Conservation (phyloP, 352 stramenopile species). For the Pythium sukuiense region DNA sequence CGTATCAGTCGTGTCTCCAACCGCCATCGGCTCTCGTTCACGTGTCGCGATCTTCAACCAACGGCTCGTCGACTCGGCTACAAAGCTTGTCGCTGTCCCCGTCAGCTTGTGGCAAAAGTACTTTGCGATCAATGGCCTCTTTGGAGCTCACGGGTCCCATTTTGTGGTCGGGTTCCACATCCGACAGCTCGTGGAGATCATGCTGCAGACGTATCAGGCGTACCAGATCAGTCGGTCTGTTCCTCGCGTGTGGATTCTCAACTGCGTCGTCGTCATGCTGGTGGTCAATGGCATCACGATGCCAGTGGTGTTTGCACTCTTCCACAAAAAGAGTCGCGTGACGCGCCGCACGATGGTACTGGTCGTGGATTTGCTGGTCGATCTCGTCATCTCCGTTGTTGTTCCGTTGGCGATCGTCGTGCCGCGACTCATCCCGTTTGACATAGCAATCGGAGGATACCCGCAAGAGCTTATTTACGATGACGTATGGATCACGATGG, state of each 20-base stretch:
- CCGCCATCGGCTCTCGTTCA: too few relatives aligned
- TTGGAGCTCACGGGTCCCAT: background rate
- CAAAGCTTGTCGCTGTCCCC: background rate
- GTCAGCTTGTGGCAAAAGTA: background rate
- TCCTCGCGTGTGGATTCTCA: constrained; percentile 3
- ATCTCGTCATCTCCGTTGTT: background rate
- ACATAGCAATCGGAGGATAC: background rate
- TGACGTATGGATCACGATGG: constrained; percentile 9
- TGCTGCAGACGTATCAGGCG: constrained; percentile 10
- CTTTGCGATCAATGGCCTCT: background rate
- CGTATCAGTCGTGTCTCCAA: too few relatives aligned
- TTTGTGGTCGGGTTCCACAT: constrained; percentile 8
- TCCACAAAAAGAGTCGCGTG: background rate
- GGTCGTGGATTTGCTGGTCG: background rate
- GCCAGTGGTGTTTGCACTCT: background rate
- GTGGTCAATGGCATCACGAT: background rate
- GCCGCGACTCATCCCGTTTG: background rate
- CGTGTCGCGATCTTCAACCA: background rate
- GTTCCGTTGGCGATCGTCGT: background rate
- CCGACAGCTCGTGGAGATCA: constrained; percentile 8
- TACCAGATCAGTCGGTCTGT: constrained; percentile 4
- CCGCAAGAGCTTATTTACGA: constrained; percentile 8
- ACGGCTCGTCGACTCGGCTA: background rate
- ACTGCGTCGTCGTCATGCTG: constrained; percentile 8
- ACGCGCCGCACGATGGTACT: background rate